phyloP scores from a whole-genome alignment of 2,329 filamentous ascomycete genomes.

The Paracoccidioides brasiliensis region DNA sequence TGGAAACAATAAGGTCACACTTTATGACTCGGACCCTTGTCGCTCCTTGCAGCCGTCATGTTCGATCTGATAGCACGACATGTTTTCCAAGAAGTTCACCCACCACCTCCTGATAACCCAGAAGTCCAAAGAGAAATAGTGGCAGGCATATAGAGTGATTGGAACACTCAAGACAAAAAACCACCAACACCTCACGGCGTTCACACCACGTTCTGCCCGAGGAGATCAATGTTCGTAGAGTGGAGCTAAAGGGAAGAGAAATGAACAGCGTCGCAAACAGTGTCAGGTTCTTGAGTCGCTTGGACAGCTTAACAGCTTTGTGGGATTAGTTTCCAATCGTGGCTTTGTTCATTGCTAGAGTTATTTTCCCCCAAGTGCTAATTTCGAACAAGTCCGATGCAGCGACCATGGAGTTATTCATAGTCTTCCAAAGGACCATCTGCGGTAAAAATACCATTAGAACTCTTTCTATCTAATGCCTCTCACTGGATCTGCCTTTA shows the following conservation, averaged over 20 bases:
- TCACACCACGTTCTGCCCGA: slow-evolving; percentile 2
- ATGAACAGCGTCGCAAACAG: slow-evolving; percentile 18
- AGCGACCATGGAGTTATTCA: slow-evolving; percentile 7
- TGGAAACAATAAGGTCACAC: neutral
- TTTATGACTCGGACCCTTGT: slow-evolving; percentile 5
- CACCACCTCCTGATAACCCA: slow-evolving; percentile 1
- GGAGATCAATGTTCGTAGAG: slow-evolving; percentile 6
- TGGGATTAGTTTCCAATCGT: slow-evolving; percentile 15
- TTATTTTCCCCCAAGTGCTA: slow-evolving; percentile 10
- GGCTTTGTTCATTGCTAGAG: slow-evolving; percentile 15
- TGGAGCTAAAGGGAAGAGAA: slow-evolving; percentile 14
- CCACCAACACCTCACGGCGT: slow-evolving; percentile 2
- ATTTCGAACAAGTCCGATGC: slow-evolving; percentile 5
- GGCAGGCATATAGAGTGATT: slow-evolving; percentile 3
- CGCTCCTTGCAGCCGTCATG: neutral
- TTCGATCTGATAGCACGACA: slow-evolving; percentile 1
- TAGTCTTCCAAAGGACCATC: slow-evolving; percentile 9
- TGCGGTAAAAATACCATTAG: slow-evolving; percentile 2
- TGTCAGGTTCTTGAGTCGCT: slow-evolving; percentile 16
- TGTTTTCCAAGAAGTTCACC: slow-evolving; percentile 4
- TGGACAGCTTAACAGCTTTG: slow-evolving; percentile 16
- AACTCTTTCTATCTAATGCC: neutral
- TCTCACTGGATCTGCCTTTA: neutral
- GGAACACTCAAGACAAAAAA: slow-evolving; percentile 6
- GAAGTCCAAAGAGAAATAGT: slow-evolving; percentile 1